Percentiles rank a stretch among this genome's conserved stretches.
Conservation (phyloP, 345 rosid species). For the Bruguiera gymnorhiza region DNA sequence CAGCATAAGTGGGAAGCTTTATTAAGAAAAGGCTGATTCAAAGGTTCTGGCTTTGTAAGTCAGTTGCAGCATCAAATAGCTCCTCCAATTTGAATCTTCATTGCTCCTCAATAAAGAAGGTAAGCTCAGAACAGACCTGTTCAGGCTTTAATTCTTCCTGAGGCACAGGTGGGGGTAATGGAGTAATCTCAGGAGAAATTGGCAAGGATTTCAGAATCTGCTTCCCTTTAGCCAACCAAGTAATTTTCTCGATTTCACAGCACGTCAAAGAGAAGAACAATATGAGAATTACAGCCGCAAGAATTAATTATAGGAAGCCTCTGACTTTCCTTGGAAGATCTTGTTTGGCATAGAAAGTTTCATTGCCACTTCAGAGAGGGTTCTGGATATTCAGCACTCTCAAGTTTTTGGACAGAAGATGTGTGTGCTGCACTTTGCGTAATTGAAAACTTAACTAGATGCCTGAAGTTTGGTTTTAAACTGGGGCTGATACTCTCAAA, state of each 20-base stretch:
- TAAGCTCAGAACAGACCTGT: conserved; percentile 35
- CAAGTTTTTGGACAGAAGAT: background rate
- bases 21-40: conserved; percentile 58
- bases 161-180: conserved; percentile 7
- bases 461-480: conserved; percentile 7
- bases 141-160: conserved; percentile 23
- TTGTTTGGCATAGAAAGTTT: background rate
- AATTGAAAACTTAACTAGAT: background rate
- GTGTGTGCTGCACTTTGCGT: background rate
- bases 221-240: conserved; percentile 23
- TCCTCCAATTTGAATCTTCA: conserved; percentile 50
- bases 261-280: conserved; percentile 20
- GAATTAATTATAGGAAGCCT: conserved; percentile 3
- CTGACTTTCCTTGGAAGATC: background rate
- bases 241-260: conserved; percentile 17
- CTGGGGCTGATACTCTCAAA: conserved; percentile 6
- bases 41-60: conserved; percentile 37
- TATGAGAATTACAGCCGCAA: conserved; percentile 15
- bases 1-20: conserved; percentile 39
- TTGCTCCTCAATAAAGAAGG: conserved; percentile 44
- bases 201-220: conserved; percentile 26
- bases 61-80: conserved; percentile 58
- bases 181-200: conserved; percentile 25
- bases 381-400: background rate
- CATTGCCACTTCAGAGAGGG: background rate